Percentiles rank a stretch among this genome's conserved stretches.
Conservation (phyloP, 345 rosid genomes). For the Aegle marmelos region DNA sequence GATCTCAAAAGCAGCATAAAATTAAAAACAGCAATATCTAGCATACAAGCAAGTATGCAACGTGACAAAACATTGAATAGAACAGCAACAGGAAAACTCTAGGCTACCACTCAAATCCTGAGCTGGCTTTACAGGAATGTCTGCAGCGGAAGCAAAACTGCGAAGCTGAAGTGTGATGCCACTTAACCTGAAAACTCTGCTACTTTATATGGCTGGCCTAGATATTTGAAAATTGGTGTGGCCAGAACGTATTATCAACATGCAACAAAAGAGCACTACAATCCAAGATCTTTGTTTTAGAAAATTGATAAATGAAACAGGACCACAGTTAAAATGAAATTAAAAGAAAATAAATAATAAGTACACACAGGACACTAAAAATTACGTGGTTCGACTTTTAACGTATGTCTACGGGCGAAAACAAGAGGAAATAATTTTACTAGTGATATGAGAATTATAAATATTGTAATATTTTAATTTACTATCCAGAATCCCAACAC, state of each 20-base stretch:
- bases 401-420: too few species aligned
- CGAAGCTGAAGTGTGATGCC: slow-evolving; percentile 48
- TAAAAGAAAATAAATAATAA: too few species aligned
- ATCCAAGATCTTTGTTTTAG: slow-evolving; percentile 75
- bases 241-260: slow-evolving; percentile 47
- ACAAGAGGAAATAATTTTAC: too few species aligned
- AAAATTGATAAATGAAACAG: too few species aligned
- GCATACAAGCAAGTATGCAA: slow-evolving; percentile 42
- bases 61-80: slow-evolving; percentile 17
- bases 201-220: slow-evolving; percentile 62
- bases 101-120: slow-evolving; percentile 45
- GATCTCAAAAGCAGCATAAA: slow-evolving; percentile 38
- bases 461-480: too few species aligned
- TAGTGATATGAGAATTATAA: too few species aligned
- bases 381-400: too few species aligned
- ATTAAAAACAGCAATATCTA: slow-evolving; percentile 50
- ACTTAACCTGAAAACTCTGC: slow-evolving; percentile 53
- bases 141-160: slow-evolving; percentile 48
- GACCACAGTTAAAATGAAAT: too few species aligned
- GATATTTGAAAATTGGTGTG: slow-evolving; percentile 42
- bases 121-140: slow-evolving; percentile 60
- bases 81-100: slow-evolving; percentile 32
- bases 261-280: slow-evolving; percentile 43
- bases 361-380: too few species aligned
- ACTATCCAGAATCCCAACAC: too few species aligned